A percentile compares a stretch with the other conserved stretches of the same genome.
phyloP scores from a whole-genome alignment of 148 eudicot species.

The Vaccinium macrocarpon region DNA sequence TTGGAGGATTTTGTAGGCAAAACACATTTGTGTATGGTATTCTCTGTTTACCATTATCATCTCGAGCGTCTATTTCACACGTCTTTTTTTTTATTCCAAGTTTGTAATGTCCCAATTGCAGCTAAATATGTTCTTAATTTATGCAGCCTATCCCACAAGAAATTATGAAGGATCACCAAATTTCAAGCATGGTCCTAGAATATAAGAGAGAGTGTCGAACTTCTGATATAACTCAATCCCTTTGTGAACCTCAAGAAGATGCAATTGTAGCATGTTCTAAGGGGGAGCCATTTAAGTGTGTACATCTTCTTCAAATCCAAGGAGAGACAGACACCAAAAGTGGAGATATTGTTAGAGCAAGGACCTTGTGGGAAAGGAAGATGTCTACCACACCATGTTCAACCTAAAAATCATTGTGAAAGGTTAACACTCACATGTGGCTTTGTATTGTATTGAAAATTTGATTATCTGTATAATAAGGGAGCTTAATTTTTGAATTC shows the following conservation, averaged over 20 bases:
- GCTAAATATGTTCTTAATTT: not conserved
- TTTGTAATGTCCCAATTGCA: not conserved
- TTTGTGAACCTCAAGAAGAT: slow-evolving; percentile 45
- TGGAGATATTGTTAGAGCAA: slow-evolving; percentile 68
- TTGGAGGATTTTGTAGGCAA: too few relatives aligned
- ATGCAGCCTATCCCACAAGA: slow-evolving; percentile 41
- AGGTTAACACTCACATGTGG: too few relatives aligned
- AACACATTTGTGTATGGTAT: too few relatives aligned
- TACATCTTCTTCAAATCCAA: slow-evolving; percentile 42
- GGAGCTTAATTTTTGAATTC: too few relatives aligned
- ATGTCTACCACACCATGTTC: slow-evolving; percentile 11
- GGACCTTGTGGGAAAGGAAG: slow-evolving; percentile 56
- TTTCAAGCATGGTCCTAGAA: slow-evolving; percentile 47
- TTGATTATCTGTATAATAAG: too few relatives aligned
- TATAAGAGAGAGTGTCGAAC: slow-evolving; percentile 77
- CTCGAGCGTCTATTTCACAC: too few relatives aligned
- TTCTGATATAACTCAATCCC: slow-evolving; percentile 55
- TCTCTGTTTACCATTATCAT: too few relatives aligned
- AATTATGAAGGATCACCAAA: slow-evolving; percentile 48
- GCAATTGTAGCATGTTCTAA: slow-evolving; percentile 15
- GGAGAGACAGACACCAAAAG: slow-evolving; percentile 19
- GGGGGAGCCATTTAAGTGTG: slow-evolving; percentile 24
- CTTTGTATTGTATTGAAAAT: too few relatives aligned
- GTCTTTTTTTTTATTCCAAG: too few relatives aligned
- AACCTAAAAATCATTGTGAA: not conserved